Evolutionary conservation across 345 rosid genomes (phyloP), one percentile per base, ranked within the genome.

Genomic region (Bruguiera sexangula): DNA sequence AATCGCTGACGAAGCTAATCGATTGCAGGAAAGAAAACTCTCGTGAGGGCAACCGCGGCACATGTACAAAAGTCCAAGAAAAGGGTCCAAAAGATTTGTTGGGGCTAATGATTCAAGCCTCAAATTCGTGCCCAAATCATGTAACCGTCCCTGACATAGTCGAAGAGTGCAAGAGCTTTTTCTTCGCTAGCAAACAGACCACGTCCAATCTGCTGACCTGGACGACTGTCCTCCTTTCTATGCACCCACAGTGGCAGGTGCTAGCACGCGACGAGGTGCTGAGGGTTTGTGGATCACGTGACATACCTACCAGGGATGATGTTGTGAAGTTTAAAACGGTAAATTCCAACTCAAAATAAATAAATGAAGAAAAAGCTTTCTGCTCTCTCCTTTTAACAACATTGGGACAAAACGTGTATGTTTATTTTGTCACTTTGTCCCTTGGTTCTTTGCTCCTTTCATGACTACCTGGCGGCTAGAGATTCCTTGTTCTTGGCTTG

Each of bases 171-270:
- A 87, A 87, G 63, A 56, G 85, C 48, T 87, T 91, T 69, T 83
- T 86, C 77, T 67, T 89, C 4, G 91, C 91, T 5, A 93, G 93
- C 8, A 84, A 87, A 65, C 89, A 89, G 73, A 91, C 93, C 69
- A 87, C 93, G 0, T 77, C 95, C 5, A 76, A 73, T 27, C 66
- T 86, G 65, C 86, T 88, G 11, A 81, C 81, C 48, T 91, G 97
- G 97, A 84, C 89, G 5, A 73, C 84, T 71, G 77, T 91, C 58
- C 69, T 85, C 61, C 72, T 91, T 7, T 77, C 87, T 18, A 71
- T 80, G 72, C 84, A 89, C 65, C 77, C 75, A 13, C 5, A 82
- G 1, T 89, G 97, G 96, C 97, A 91, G 75, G 78, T 60, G 31
- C 67, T 59, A 53, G 97, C 91, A 46, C 85, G 95, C 76, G 85